Conservation (phyloP, 169 alveolate species). For the Blepharisma undulans region DNA sequence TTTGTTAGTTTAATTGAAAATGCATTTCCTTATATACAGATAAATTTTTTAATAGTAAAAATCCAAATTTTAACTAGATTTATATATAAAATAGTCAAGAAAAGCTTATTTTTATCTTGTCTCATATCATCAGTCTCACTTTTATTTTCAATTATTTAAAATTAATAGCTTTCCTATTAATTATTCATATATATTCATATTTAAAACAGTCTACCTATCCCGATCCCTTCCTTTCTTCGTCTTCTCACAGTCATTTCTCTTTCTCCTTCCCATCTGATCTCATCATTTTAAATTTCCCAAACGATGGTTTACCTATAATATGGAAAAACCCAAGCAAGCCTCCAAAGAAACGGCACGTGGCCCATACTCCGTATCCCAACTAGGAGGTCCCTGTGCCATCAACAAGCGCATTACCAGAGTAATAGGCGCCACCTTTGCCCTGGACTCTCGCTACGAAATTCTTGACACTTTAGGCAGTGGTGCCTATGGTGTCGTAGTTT, state of each 20-base stretch:
- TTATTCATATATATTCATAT: background rate
- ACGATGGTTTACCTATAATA: background rate
- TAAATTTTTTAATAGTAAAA: too few relatives aligned
- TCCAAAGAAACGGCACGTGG: background rate
- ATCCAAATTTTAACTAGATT: too few relatives aligned
- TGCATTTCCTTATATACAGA: background rate
- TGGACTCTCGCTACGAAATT: constrained; percentile 28
- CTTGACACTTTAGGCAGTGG: constrained; percentile 58
- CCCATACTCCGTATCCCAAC: background rate
- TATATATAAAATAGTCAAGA: too few relatives aligned
- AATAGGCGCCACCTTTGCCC: constrained; percentile 10
- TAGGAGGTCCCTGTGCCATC: constrained; percentile 17
- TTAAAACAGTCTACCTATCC: background rate
- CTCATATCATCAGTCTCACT: too few relatives aligned
- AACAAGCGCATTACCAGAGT: constrained; percentile 1
- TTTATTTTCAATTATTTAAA: too few relatives aligned
- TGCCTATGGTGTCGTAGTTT: constrained; percentile 84
- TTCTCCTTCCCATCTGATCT: background rate
- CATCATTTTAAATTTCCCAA: background rate
- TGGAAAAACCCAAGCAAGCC: background rate
- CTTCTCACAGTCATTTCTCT: background rate
- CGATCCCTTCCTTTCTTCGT: background rate
- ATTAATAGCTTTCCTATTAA: too few relatives aligned
- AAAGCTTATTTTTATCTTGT: too few relatives aligned
- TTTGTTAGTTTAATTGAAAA: background rate